Base-by-base conservation (phyloP, 2,329 filamentous ascomycete species). In the Apiospora sp. region DNA sequence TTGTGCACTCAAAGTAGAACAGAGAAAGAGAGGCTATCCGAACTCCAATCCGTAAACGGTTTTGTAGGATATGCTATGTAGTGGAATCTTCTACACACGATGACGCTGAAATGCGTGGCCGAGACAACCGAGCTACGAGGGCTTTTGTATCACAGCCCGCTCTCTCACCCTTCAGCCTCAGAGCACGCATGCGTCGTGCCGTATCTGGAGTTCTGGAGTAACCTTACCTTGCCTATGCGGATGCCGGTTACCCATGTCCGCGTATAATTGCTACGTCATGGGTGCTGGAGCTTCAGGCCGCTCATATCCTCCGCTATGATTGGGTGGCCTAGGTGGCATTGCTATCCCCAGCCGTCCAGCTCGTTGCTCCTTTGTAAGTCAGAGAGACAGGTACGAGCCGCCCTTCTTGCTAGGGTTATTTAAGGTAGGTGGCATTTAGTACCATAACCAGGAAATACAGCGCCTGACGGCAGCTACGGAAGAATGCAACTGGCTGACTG, bases 271-370 rank as follows among this genome's bases (percentile, higher is more conserved):
- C 58, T 64, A 64, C 58, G 58, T 64, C 58, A 64, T 41, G 19
- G 54, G 58, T 19, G 58, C 30, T 37, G 34, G 58, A 34, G 54
- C 54, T 61, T n/a, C 54, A 61, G 54, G 54, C 54, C 54, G 27
- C 27, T 19, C 51, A 5, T 19, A 58, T 34, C 14, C 27, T 4
- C 14, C 13, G 13, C 13, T 58, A 19, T 58, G 27, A 58, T 58
- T 58, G 51, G 51, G 6, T 34, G 8, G 19, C 22, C 34, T 58
- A 27, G 51, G 6, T 34, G 8, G 19, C 22, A 12, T 19, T n/a
- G 8, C 30, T 19, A 34, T 58, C 13, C 51, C 27, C 51, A 58
- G 24, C 51, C 51, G 51, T 16, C 51, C 16, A n/a, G 14, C 4
- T 6, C 27, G 51, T 58, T 16, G 46, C 19, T 49, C 19, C 4